These are phyloP conservation scores for Paraleonurus japonicus DNA, from an alignment of 257 asterid species.

Conservation along the genomic window DNA sequence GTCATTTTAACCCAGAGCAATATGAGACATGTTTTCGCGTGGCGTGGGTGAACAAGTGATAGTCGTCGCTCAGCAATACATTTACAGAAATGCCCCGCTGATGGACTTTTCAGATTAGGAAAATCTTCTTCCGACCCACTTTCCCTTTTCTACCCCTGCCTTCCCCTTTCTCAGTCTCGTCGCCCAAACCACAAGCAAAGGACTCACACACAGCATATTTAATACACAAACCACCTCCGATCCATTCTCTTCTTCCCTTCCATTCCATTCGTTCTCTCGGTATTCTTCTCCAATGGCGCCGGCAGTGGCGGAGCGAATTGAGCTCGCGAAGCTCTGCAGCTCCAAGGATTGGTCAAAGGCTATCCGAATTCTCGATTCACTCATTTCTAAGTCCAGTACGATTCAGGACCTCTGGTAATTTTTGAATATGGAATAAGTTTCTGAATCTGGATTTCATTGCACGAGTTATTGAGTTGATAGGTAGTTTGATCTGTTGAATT, in stretches of 20 bases:
- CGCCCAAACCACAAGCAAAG: slow-evolving; percentile 44
- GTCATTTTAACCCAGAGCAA: too few relatives aligned
- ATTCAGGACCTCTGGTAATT: slow-evolving; percentile 88
- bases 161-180: slow-evolving; percentile 24
- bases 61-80: slow-evolving; percentile 8
- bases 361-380: slow-evolving; percentile 87
- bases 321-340: slow-evolving; percentile 85
- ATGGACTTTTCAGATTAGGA: not conserved
- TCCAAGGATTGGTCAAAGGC: slow-evolving; percentile 99
- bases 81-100: slow-evolving; percentile 22
- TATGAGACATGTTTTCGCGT: not conserved
- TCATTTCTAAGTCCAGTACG: slow-evolving; percentile 56
- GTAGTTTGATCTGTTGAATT: slow-evolving; percentile 32
- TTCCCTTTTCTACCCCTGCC: slow-evolving; percentile 17
- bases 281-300: slow-evolving; percentile 47
- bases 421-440: not conserved
- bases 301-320: slow-evolving; percentile 60
- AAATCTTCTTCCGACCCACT: not conserved
- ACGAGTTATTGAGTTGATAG: slow-evolving; percentile 11
- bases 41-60: slow-evolving; percentile 20
- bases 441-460: not conserved
- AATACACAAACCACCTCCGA: slow-evolving; percentile 26
- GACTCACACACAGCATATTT: slow-evolving; percentile 4
- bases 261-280: not conserved
- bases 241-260: slow-evolving; percentile 20